A percentile compares a stretch with the other conserved stretches of the same genome.
These are phyloP conservation scores for Botrytis byssoidea DNA, from an alignment of 2,329 filamentous ascomycete species.

Conservation along the genomic window DNA sequence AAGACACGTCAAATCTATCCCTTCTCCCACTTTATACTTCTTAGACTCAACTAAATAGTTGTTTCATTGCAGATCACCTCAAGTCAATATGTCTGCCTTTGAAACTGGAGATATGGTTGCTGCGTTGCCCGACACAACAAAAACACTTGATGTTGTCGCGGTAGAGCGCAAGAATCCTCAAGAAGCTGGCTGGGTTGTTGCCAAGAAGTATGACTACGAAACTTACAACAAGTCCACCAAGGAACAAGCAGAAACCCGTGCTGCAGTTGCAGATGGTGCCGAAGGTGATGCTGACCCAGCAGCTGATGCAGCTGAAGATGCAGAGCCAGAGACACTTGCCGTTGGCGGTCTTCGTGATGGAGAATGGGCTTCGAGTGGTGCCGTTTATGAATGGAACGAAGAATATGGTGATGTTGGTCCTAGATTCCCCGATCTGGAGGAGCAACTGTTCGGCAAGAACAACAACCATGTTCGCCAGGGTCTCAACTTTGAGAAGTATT, in stretches of 20 bases:
- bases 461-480: constrained; percentile 53
- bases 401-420: constrained; percentile 86
- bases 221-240: constrained; percentile 36
- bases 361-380: constrained; percentile 35
- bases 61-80: neutral
- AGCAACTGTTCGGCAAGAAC: constrained; percentile 65
- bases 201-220: constrained; percentile 37
- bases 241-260: constrained; percentile 30
- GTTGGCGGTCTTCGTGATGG: constrained; percentile 31
- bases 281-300: neutral
- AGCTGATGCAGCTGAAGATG: constrained; percentile 2
- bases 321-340: constrained; percentile 19
- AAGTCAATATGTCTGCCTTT: constrained; percentile 31
- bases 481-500: constrained; percentile 62
- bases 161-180: constrained; percentile 30
- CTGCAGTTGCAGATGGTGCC: constrained; percentile 14
- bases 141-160: constrained; percentile 16
- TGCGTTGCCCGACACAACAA: constrained; percentile 36
- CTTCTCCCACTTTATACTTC: neutral
- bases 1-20: neutral
- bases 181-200: constrained; percentile 37
- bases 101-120: constrained; percentile 35
- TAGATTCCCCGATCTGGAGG: constrained; percentile 66
- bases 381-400: constrained; percentile 77
- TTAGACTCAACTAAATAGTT: neutral